Conservation (phyloP, 1,284 basidiomycete genomes). For the Cystobasidiaceae sp. region DNA sequence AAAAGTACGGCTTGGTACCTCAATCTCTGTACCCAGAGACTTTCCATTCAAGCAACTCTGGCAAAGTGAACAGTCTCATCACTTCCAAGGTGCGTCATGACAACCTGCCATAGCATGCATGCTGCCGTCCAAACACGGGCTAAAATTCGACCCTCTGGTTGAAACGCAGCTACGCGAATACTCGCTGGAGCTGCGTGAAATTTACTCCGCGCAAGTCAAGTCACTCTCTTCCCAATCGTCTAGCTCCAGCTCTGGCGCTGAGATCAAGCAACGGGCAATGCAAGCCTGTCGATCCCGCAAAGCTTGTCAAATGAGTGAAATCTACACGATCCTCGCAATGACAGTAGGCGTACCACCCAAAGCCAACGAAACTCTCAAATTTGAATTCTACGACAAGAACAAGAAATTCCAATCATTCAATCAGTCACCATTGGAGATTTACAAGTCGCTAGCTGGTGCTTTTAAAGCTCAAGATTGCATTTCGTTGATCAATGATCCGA, state of each 20-base stretch:
- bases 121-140: neutral
- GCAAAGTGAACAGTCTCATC: slow-evolving; percentile 68
- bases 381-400: slow-evolving; percentile 73
- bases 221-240: slow-evolving; percentile 48
- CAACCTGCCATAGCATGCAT: neutral
- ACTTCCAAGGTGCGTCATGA: slow-evolving; percentile 49
- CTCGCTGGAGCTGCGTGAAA: slow-evolving; percentile 68
- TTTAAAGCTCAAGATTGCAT: slow-evolving; percentile 65
- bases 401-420: slow-evolving; percentile 68
- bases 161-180: slow-evolving; percentile 82
- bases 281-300: slow-evolving; percentile 57
- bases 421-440: slow-evolving; percentile 72
- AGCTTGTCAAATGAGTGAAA: slow-evolving; percentile 72
- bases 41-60: slow-evolving; percentile 68
- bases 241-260: slow-evolving; percentile 17
- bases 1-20: slow-evolving; percentile 78
- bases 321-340: slow-evolving; percentile 81
- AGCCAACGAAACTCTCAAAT: slow-evolving; percentile 63
- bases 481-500: slow-evolving; percentile 91
- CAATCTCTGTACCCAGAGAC: slow-evolving; percentile 80
- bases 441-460: slow-evolving; percentile 41
- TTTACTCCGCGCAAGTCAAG: slow-evolving; percentile 48
- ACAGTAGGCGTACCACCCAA: slow-evolving; percentile 76
- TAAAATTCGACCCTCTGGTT: neutral
- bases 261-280: slow-evolving; percentile 37